Evolutionary conservation across 305 asterid genomes (phyloP).

Genomic region (Ilex paraguariensis): DNA sequence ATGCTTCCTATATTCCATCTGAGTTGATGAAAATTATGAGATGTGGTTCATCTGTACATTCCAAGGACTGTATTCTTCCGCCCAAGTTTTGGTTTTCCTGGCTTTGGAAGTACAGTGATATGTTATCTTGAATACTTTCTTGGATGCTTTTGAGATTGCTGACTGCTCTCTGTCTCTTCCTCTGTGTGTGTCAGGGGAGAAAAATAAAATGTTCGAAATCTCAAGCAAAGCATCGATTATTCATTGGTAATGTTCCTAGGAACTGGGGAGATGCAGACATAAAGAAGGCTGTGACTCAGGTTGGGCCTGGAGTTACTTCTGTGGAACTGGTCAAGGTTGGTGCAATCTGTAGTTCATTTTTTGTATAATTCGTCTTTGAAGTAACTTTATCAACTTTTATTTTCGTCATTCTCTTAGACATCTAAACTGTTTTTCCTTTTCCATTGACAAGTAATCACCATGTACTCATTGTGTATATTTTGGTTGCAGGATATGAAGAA

Average conservation of each 20-base stretch:
- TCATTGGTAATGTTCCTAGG: conserved; percentile 90
- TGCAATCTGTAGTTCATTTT: no score
- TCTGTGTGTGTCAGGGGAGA: conserved; percentile 49
- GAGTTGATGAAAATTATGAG: no score
- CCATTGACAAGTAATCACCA: no score
- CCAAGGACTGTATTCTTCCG: no score
- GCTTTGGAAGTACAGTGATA: no score
- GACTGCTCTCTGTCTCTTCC: not conserved
- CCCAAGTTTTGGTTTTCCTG: no score
- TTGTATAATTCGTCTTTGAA: not conserved
- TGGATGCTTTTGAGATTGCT: no score
- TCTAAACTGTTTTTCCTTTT: no score
- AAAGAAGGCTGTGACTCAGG: conserved; percentile 58
- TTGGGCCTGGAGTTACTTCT: conserved; percentile 81
- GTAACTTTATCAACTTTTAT: not conserved
- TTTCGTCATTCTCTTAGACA: not conserved
- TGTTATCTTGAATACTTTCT: no score
- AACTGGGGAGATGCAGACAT: conserved; percentile 83
- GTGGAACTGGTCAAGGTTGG: conserved; percentile 83
- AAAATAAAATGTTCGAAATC: conserved; percentile 82
- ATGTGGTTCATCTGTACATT: no score
- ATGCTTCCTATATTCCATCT: no score
- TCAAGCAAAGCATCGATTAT: conserved; percentile 87
- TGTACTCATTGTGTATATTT: conserved; percentile 1
- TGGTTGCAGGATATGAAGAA: conserved; percentile 69